Evolutionary conservation across 768 basidiomycete genomes (phyloP), one percentile per base, ranked within the genome.

Genomic region (Suillus clintonianus): DNA sequence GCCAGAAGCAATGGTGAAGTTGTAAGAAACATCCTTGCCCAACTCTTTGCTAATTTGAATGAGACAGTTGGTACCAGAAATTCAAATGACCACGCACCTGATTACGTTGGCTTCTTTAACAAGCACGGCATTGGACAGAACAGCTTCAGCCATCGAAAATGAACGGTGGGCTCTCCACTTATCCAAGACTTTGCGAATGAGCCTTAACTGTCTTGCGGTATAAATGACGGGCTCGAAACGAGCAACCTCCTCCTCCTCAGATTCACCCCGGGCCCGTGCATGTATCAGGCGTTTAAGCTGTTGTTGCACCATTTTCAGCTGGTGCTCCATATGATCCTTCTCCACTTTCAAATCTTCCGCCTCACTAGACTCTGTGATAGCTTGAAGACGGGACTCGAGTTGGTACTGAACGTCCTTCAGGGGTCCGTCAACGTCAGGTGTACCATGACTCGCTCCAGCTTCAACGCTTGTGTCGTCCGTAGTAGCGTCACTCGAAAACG

Each of bases 81-180:
- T 19, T n/a, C 8, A 54, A 64, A 34, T 43, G 45, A 62, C 9
- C 3, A 48, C 83, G 51, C 66, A 90, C 91, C 92, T 94, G 69
- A 97, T 91, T 53, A 98, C 83, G 75, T 97, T 98, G 6, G 95
- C 97, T 77, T 99, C 97, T 76, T 97, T 96, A 45, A 98, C 81
- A 61, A 89, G 74, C 2, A 95, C 89, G 11, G 96, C 96, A 72
- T 86, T 90, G 7, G 90, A 89, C 59, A 99, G 79, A 27, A 95
- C 88, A 34, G 85, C 81, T 77, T 99, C 96, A 1, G 96, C 94
- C 93, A 99, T 97, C 0, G 89, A 91, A 73, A 97, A 95, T 8
- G 90, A 85, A 27, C 91, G 82, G 76, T 93, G 89, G 0, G 87
- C 83, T 67, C 92, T 84, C 97, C 97, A 99, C 68, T 85, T 87